Evolutionary conservation across 768 basidiomycete genomes (phyloP), one percentile per base, ranked within the genome.

Genomic region (Rhodotorula paludigena): DNA sequence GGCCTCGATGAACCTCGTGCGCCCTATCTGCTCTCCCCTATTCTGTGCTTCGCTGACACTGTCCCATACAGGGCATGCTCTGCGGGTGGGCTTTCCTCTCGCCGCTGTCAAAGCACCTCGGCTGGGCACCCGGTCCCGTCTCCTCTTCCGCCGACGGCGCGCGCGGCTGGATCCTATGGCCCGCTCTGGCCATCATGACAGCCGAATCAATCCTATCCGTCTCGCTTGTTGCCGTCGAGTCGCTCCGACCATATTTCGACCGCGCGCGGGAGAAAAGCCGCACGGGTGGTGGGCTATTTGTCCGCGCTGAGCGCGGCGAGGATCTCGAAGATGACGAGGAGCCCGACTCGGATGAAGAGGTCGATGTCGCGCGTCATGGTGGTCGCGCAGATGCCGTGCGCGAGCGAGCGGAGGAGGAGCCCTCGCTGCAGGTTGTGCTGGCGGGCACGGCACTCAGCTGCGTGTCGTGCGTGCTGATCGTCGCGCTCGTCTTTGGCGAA

Each of bases 91-190:
- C 85, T 8, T 79, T 97, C 30, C 81, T 98, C n/a, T 91, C 91
- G 0, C 94, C 94, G 10, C 76, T 97, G 12, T 84, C 92, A 11
- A 92, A 91, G 75, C 74, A 83, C 53, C 78, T 80, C 1, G 91
- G 89, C 18, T 98, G 94, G 94, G 93, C 94, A 0, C 92, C 94
- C 52, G 94, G 92, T 9, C 86, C 89, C 15, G 91, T 94, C 10
- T 85, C 87, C 2, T 89, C 90, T 73, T 90, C 92, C 84, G 83
- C 86, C 9, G 83, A 83, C 66, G 94, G 94, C 48, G 87, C 92
- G n/a, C 85, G 93, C 58, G 80, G 90, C 41, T 94, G 91, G 91
- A 92, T 94, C 61, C 84, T 98, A n/a, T 98, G 94, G 94, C 83
- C 87, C 30, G 89, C 92, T 1, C 83, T 98, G 42, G 93, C 92